phyloP scores from a whole-genome alignment of 108 stramenopile species.

The Mediolabrus comicus region DNA sequence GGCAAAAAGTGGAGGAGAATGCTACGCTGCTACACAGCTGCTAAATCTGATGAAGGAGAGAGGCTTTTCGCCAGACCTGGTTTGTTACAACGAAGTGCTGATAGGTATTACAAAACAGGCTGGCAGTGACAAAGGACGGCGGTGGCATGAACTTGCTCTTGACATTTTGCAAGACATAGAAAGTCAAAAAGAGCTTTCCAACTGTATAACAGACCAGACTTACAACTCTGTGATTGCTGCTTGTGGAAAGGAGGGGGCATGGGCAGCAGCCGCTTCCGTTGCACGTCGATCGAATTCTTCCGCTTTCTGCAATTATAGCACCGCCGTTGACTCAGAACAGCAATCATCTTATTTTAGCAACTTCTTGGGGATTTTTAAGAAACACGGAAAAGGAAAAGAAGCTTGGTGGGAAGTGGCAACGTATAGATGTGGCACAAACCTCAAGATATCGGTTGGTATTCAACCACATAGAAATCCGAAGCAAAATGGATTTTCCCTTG shows the following conservation, averaged over 20 bases:
- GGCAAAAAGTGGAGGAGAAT: constrained; percentile 11
- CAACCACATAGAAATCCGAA: constrained; percentile 49
- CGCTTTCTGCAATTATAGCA: neutral
- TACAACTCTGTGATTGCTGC: constrained; percentile 34
- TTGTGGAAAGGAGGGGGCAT: constrained; percentile 35
- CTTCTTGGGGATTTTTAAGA: constrained; percentile 25
- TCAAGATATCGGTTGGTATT: constrained; percentile 30
- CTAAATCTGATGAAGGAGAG: constrained; percentile 29
- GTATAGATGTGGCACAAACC: neutral
- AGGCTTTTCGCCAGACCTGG: constrained; percentile 27
- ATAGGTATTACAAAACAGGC: constrained; percentile 34
- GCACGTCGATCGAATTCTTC: neutral
- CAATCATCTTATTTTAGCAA: constrained; percentile 29
- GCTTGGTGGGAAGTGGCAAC: constrained; percentile 45
- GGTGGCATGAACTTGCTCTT: constrained; percentile 34
- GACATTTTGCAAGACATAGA: constrained; percentile 28
- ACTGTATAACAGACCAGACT: constrained; percentile 11
- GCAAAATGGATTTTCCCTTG: constrained; percentile 41
- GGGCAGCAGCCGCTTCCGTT: constrained; percentile 28
- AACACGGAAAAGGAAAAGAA: constrained; percentile 44
- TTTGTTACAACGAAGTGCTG: constrained; percentile 23
- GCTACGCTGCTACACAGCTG: constrained; percentile 14
- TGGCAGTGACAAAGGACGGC: too few species aligned
- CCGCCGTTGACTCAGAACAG: neutral
- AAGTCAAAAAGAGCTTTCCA: neutral